Base-by-base conservation (phyloP, 2,329 filamentous ascomycete species). In the Penicillium freii region DNA sequence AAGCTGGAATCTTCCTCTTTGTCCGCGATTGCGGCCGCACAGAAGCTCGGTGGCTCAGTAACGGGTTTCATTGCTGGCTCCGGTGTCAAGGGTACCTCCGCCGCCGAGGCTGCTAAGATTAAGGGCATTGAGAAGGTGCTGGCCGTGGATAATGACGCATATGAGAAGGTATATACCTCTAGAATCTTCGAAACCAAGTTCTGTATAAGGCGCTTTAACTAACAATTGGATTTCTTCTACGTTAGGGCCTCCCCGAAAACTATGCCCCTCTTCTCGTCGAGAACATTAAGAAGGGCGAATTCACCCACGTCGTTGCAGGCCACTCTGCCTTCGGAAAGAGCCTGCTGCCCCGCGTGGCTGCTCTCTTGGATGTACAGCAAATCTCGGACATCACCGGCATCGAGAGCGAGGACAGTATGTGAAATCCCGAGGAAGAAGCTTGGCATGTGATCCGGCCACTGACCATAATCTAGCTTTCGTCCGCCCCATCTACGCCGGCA, bases 311-410 rank as follows among this genome's bases (percentile, higher is more conserved):
- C 62, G 83, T 99, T 69, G 90, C 89, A 39, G 88, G 90, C 54
- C 92, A 97, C 80, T 94, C 92, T 25, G 92, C 94, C 1, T 99
- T 99, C 77, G 94, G 94, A 70, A 99, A 99, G 85, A 95, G 89
- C 75, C 76, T 99, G 45, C 82, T 99, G 77, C 94, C 94, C 39
- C 87, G 94, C 61, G 90, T 97, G 17, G 91, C 94, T 21, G 94
- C 94, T 21, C 80, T 99, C 55, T 82, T 99, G 58, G 94, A 99
- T 74, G 86, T 88, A 36, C 92, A 97, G 78, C 92, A 96, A 73
- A 87, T 99, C 60, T 96, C 92, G 44, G 94, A 99, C 73, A 90
- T 97, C 65, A 97, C 87, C 19, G 82, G 78, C 1, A 89, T 99
- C 71, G 87, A 97, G 76, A 85, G 85, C 75, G 92, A 96, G 75